Conservation (phyloP, 2,329 filamentous ascomycete genomes). For the Macrophomina pseudophaseolina region DNA sequence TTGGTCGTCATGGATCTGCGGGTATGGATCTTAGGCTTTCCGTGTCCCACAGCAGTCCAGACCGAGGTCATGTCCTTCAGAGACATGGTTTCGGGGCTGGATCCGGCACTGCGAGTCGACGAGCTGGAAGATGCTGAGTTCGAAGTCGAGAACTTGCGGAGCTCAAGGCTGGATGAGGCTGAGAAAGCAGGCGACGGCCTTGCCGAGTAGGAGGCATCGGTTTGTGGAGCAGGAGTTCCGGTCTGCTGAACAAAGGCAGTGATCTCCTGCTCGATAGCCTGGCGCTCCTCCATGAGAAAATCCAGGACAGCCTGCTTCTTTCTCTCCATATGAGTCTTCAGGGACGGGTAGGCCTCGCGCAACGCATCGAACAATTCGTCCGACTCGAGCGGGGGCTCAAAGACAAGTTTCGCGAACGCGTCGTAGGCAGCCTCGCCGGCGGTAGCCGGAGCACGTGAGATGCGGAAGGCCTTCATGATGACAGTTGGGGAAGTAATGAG, state of each 20-base stretch:
- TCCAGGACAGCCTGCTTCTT: constrained; percentile 28
- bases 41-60: constrained; percentile 19
- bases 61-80: constrained; percentile 28
- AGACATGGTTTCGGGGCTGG: constrained; percentile 25
- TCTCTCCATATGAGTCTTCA: constrained; percentile 28
- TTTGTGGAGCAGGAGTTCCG: neutral
- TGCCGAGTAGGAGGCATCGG: constrained; percentile 1
- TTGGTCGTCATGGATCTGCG: constrained; percentile 26
- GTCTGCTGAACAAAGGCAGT: constrained; percentile 23
- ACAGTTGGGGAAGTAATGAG: constrained; percentile 8
- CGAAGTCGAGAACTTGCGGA: constrained; percentile 19
- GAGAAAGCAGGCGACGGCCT: constrained; percentile 17
- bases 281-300: constrained; percentile 27
- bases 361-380: constrained; percentile 28
- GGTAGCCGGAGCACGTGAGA: constrained; percentile 26
- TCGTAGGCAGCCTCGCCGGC: constrained; percentile 15
- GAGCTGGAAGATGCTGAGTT: constrained; percentile 17
- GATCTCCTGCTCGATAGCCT: constrained; percentile 26
- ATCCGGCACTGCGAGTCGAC: constrained; percentile 7
- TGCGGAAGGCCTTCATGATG: constrained; percentile 25
- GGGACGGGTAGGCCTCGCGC: constrained; percentile 15
- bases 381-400: constrained; percentile 27
- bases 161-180: neutral
- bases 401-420: constrained; percentile 27
- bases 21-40: constrained; percentile 26